Evolutionary conservation across 148 eudicot species (phyloP).

Genomic region (Diospyros lotus): DNA sequence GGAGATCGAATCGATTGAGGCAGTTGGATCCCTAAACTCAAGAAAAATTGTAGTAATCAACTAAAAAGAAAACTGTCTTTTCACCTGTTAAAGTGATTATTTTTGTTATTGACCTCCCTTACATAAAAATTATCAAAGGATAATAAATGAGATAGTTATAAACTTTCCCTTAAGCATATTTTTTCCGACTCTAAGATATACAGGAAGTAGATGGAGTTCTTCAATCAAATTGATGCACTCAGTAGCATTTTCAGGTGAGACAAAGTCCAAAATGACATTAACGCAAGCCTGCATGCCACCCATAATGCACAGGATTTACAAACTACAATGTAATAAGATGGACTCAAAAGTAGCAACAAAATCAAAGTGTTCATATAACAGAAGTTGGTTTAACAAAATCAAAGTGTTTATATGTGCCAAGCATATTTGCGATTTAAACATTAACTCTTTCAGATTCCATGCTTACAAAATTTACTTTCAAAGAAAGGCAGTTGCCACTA

Average conservation of each 20-base stretch:
- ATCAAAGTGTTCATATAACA: not conserved
- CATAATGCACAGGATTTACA: constrained; percentile 3
- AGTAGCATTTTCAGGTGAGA: constrained; percentile 84
- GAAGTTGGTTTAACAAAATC: not conserved
- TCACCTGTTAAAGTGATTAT: constrained; percentile 49
- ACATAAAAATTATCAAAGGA: not conserved
- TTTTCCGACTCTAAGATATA: constrained; percentile 56
- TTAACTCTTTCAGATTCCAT: too few species aligned
- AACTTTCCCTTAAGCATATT: constrained; percentile 57
- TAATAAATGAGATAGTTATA: not conserved
- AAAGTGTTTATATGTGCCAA: not conserved
- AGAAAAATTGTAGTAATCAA: too few species aligned
- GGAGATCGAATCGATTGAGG: too few species aligned
- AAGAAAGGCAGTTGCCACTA: not conserved
- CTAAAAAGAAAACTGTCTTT: too few species aligned
- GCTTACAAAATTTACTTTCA: too few species aligned
- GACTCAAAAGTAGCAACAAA: not conserved
- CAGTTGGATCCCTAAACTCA: too few species aligned
- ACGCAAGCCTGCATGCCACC: constrained; percentile 69
- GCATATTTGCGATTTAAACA: not conserved
- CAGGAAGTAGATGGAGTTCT: constrained; percentile 63
- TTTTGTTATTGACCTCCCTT: not conserved
- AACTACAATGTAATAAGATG: not conserved
- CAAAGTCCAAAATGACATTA: constrained; percentile 61
- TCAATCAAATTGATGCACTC: constrained; percentile 73